A percentile compares a stretch with the other conserved stretches of the same genome.
Evolutionary conservation across 139 green algal species (phyloP).

Genomic region (Chlorella sp.): DNA sequence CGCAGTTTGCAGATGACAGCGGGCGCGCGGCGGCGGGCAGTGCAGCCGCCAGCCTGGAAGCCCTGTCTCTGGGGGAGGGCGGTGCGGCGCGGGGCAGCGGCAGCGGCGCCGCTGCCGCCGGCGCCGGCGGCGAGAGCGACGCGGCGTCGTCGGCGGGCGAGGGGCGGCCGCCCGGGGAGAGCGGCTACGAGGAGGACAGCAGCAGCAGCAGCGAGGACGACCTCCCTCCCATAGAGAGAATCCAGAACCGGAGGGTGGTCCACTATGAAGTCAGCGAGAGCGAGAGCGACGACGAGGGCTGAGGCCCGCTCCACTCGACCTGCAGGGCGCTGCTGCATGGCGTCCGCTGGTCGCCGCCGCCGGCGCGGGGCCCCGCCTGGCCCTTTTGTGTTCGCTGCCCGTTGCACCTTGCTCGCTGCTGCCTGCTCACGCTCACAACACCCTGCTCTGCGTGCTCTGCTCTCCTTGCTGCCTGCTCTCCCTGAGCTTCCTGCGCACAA

Average conservation of each 20-base stretch:
- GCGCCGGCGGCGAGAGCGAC: constrained; percentile 23
- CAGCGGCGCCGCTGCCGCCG: constrained; percentile 28
- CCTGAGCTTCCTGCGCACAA: too few relatives aligned
- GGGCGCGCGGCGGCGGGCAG: neutral
- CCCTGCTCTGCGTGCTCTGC: too few relatives aligned
- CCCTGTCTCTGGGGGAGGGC: neutral
- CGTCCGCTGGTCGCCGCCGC: too few relatives aligned
- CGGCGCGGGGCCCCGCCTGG: too few relatives aligned
- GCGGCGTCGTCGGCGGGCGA: too few relatives aligned
- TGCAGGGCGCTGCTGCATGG: too few relatives aligned
- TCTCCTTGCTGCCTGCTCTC: too few relatives aligned
- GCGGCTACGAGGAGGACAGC: neutral
- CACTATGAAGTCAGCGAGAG: constrained; percentile 29
- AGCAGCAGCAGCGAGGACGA: constrained; percentile 33
- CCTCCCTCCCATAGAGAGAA: constrained; percentile 28
- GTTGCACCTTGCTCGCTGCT: too few relatives aligned
- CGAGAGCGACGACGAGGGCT: constrained; percentile 16
- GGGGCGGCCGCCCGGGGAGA: neutral
- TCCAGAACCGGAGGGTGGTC: constrained; percentile 36
- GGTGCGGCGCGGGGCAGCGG: neutral
- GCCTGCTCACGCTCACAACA: too few relatives aligned
- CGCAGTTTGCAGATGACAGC: constrained; percentile 14
- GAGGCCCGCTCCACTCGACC: neutral
- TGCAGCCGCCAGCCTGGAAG: constrained; percentile 11
- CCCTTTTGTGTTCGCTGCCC: too few relatives aligned